Evolutionary conservation across 2,329 filamentous ascomycete species (phyloP).

Genomic region (Metarhizium album): DNA sequence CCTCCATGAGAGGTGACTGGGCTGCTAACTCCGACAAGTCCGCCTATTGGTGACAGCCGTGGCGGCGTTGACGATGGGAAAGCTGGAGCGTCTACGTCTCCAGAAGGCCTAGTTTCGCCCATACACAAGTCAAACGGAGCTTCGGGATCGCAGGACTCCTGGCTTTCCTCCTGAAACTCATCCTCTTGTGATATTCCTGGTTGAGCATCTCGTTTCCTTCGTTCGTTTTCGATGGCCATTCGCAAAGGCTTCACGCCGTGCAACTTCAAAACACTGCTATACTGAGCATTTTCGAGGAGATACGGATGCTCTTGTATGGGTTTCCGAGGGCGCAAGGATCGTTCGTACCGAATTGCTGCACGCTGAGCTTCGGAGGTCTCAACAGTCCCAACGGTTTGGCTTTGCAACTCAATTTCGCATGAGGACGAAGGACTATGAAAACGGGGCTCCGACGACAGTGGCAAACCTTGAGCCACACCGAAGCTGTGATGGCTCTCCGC

Average conservation of each 20-base stretch:
- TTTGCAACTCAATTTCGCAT: conserved; percentile 10
- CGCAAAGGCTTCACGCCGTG: conserved; percentile 44
- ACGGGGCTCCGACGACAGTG: background rate
- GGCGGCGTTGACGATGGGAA: conserved; percentile 19
- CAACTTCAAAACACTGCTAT: conserved; percentile 40
- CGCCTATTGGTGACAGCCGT: conserved; percentile 16
- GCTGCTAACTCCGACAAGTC: conserved; percentile 20
- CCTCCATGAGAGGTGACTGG: conserved; percentile 23
- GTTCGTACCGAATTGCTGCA: conserved; percentile 25
- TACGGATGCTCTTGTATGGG: conserved; percentile 53
- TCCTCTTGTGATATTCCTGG: conserved; percentile 42
- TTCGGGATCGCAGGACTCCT: conserved; percentile 24
- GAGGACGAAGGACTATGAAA: background rate
- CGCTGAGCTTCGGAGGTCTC: conserved; percentile 12
- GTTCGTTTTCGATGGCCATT: conserved; percentile 23
- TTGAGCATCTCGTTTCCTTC: conserved; percentile 30
- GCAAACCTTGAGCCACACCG: background rate
- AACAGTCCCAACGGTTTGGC: background rate
- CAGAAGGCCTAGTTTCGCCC: conserved; percentile 9
- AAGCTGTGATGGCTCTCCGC: background rate
- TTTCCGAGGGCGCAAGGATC: conserved; percentile 47
- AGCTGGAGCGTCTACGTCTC: conserved; percentile 12
- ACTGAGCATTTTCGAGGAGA: conserved; percentile 43
- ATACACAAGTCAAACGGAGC: conserved; percentile 22
- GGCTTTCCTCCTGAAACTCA: conserved; percentile 42